These are phyloP conservation scores for Fraxinus sp. DNA, from an alignment of 305 asterid genomes.

Conservation along the genomic window DNA sequence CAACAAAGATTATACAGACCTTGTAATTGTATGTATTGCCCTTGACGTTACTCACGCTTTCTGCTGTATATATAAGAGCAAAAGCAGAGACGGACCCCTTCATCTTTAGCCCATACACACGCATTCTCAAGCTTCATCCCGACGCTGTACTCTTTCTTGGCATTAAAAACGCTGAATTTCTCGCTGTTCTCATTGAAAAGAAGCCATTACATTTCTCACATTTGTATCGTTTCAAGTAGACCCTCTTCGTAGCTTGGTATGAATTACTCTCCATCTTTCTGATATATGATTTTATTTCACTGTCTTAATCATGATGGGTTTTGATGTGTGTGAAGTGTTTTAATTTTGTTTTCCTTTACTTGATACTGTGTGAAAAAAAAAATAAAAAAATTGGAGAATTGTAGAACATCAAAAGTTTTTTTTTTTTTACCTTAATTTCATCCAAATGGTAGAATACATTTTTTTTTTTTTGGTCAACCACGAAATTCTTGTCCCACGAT, in stretches of 20 bases:
- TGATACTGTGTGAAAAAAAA: background rate
- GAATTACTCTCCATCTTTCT: background rate
- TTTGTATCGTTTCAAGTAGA: background rate
- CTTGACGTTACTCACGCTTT: background rate
- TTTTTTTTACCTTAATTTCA: background rate
- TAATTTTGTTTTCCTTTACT: background rate
- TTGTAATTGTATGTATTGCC: background rate
- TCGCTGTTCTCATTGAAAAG: background rate
- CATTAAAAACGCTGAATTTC: background rate
- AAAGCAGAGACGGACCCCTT: background rate
- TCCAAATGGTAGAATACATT: background rate
- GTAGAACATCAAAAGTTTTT: background rate
- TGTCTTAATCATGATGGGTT: background rate
- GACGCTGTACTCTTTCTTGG: background rate
- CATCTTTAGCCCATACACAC: background rate
- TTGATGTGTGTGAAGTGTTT: background rate
- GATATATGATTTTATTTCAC: background rate
- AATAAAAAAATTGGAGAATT: background rate
- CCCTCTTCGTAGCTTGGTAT: constrained; percentile 23
- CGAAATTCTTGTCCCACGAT: background rate
- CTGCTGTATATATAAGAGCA: background rate
- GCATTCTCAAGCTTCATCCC: background rate
- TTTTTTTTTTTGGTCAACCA: background rate
- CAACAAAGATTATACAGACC: background rate
- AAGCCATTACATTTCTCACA: background rate